Conservation (phyloP, 345 rosid species). For the Hirschfeldia incana region DNA sequence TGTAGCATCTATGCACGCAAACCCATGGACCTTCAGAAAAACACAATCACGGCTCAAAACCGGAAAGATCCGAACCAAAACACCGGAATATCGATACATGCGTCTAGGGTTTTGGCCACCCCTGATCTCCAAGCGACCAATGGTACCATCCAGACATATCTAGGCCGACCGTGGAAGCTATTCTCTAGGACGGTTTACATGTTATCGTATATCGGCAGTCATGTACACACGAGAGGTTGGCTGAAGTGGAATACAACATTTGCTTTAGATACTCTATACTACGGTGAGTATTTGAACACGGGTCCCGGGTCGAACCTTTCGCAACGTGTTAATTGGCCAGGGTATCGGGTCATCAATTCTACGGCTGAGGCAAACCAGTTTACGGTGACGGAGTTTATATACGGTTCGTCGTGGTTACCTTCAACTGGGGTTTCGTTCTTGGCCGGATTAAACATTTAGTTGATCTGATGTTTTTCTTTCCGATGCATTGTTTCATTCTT, state of each 20-base stretch:
- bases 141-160: constrained; percentile 59
- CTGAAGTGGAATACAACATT: constrained; percentile 81
- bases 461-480: constrained; percentile 18
- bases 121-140: constrained; percentile 54
- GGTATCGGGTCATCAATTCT: constrained; percentile 71
- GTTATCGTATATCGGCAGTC: constrained; percentile 71
- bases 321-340: constrained; percentile 86
- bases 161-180: constrained; percentile 95
- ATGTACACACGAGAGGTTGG: constrained; percentile 86
- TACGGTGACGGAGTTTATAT: constrained; percentile 83
- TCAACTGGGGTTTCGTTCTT: constrained; percentile 94
- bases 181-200: constrained; percentile 75
- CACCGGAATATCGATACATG: constrained; percentile 95
- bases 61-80: constrained; percentile 94
- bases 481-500: constrained; percentile 41
- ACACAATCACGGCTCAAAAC: constrained; percentile 95
- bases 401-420: constrained; percentile 95
- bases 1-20: constrained; percentile 82
- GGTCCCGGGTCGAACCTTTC: constrained; percentile 79
- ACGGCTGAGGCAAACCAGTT: constrained; percentile 66
- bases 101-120: constrained; percentile 60
- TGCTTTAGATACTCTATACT: constrained; percentile 83
- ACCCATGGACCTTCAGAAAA: constrained; percentile 76
- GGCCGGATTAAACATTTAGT: constrained; percentile 69
- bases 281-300: constrained; percentile 82